phyloP scores from a whole-genome alignment of 257 asterid genomes.

The Nicotiana obtusifolia region DNA sequence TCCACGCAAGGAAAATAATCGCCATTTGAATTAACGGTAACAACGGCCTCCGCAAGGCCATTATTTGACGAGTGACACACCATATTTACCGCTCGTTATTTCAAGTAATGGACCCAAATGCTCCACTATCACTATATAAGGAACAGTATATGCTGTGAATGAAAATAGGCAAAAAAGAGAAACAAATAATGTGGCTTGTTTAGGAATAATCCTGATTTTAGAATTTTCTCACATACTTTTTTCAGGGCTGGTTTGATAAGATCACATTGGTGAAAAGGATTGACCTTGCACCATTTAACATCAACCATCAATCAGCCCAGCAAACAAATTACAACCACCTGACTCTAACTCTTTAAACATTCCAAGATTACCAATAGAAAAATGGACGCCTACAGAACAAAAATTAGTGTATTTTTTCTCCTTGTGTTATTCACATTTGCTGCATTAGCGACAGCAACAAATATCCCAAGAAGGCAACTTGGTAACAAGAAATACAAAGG shows the following conservation, averaged over 20 bases:
- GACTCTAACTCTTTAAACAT: neutral
- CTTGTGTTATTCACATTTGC: neutral
- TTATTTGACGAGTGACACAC: neutral
- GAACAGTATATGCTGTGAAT: neutral
- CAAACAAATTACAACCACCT: neutral
- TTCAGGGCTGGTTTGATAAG: neutral
- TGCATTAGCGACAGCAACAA: neutral
- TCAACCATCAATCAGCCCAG: neutral
- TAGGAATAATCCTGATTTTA: neutral
- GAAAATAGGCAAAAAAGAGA: neutral
- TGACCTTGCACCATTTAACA: constrained; percentile 1
- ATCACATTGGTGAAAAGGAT: neutral
- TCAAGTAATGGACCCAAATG: neutral
- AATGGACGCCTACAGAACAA: neutral
- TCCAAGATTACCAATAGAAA: neutral
- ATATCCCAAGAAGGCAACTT: constrained; percentile 20
- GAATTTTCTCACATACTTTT: neutral
- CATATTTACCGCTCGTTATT: neutral
- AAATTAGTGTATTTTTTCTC: neutral
- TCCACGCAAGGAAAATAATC: too few relatives aligned
- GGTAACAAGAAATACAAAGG: neutral
- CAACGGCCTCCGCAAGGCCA: neutral
- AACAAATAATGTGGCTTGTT: neutral
- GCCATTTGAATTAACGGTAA: too few relatives aligned
- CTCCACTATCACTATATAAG: neutral